A percentile compares a stretch with the other conserved stretches of the same genome.
Conservation (phyloP, 352 stramenopile species). For the Halophytophthora batemanensis region DNA sequence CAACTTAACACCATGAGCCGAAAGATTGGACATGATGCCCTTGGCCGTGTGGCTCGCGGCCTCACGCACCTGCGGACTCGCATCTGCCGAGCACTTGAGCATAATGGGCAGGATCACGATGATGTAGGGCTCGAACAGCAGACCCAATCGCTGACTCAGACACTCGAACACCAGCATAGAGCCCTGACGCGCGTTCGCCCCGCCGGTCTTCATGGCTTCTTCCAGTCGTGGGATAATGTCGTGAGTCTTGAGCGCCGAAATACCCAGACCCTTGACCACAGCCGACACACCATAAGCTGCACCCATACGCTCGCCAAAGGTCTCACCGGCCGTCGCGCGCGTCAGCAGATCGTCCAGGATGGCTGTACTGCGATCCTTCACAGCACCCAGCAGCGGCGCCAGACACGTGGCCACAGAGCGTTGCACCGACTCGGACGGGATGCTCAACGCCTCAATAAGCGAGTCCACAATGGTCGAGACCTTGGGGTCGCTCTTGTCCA, state of each 20-base stretch:
- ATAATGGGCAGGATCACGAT: constrained; percentile 99
- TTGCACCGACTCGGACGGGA: constrained; percentile 93
- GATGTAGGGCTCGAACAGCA: constrained; percentile 98
- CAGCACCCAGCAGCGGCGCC: constrained; percentile 80
- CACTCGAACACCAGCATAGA: constrained; percentile 98
- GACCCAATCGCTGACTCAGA: constrained; percentile 92
- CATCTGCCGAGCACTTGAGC: constrained; percentile 97
- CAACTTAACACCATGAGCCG: constrained; percentile 98
- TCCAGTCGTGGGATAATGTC: constrained; percentile 93
- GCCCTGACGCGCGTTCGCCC: constrained; percentile 86
- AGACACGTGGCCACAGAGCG: constrained; percentile 90
- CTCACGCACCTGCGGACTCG: constrained; percentile 94
- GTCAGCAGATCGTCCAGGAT: constrained; percentile 79
- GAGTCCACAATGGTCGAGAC: constrained; percentile 86
- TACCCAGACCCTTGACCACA: constrained; percentile 99
- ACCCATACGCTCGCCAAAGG: constrained; percentile 89
- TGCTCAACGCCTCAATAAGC: constrained; percentile 86
- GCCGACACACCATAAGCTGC: constrained; percentile 97
- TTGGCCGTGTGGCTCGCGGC: constrained; percentile 93
- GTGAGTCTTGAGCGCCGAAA: constrained; percentile 97
- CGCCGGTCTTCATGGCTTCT: constrained; percentile 74
- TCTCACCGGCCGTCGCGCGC: constrained; percentile 69
- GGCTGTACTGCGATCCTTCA: constrained; percentile 69
- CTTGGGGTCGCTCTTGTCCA: constrained; percentile 86
- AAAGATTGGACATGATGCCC: constrained; percentile 99